Conservation (phyloP, 257 asterid species). For the Linaria vulgaris region DNA sequence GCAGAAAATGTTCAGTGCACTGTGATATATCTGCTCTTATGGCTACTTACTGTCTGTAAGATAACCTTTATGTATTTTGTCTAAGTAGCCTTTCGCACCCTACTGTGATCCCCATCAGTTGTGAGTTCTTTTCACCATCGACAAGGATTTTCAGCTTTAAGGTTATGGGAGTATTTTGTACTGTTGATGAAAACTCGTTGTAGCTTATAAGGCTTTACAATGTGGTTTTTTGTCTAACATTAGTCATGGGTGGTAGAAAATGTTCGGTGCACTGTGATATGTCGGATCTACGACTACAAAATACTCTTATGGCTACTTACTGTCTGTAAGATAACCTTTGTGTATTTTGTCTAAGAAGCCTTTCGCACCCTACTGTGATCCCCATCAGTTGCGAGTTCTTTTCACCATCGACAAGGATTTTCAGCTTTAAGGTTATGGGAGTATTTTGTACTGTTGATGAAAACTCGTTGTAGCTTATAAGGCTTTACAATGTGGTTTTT, state of each 20-base stretch:
- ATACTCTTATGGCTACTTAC: constrained; percentile 1
- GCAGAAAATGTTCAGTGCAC: background rate
- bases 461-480: too few relatives aligned
- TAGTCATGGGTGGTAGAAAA: constrained; percentile 11
- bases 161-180: too few relatives aligned
- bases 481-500: constrained; percentile 5
- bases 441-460: too few relatives aligned
- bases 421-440: too few relatives aligned
- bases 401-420: too few relatives aligned
- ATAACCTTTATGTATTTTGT: constrained; percentile 8
- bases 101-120: too few relatives aligned
- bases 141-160: too few relatives aligned
- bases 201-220: constrained; percentile 10
- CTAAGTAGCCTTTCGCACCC: background rate
- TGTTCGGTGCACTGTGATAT: background rate
- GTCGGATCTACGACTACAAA: too few relatives aligned
- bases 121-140: too few relatives aligned
- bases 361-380: too few relatives aligned
- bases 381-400: too few relatives aligned
- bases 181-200: too few relatives aligned
- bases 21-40: constrained; percentile 2
- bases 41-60: constrained; percentile 5
- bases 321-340: constrained; percentile 6
- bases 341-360: constrained; percentile 4
- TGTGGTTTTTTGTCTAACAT: background rate